Evolutionary conservation across 2,329 filamentous ascomycete species (phyloP), one percentile per base, ranked within the genome.

Genomic region (Scedosporium boydii): DNA sequence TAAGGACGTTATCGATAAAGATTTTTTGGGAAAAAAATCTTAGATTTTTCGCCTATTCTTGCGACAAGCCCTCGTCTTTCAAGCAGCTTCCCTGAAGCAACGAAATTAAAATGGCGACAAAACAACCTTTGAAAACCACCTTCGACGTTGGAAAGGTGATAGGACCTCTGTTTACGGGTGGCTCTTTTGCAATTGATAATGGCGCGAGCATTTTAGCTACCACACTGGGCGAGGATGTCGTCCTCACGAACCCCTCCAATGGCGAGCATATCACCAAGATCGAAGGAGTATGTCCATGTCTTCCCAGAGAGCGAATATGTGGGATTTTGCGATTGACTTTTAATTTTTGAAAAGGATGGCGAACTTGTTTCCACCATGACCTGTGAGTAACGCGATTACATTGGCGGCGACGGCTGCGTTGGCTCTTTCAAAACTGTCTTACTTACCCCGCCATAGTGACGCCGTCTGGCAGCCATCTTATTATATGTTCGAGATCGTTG

Each of bases 81-180:
- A 46, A 46, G 42, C 16, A 46, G 42, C 42, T 46, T 46, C 42
- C 2, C 2, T 18, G 14, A 18, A 18, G 26, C 53, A 64, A 16
- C 57, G 14, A 44, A 57, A 29, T 34, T 67, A 75, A 65, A 62
- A 86, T 88, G 86, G 82, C 86, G 62, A 82, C 77, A 65, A 86
- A 85, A 73, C 77, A 84, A 64, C 79, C 83, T 18, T 79, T 84
- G 68, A 96, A 92, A 80, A 97, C 92, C 63, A 96, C 93, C 3
- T 99, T 97, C 74, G 90, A 96, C 71, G 85, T 89, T 63, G 83
- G 83, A 67, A 86, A 89, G 70, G 90, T 91, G 58, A 89, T 99
- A 62, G 90, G 92, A 69, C 95, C 95, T 21, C 93, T 98, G 59
- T 97, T 95, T 72, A 96, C 93, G 1, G 95, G 95, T 62, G 95